Base-by-base conservation (phyloP, 208 protist species). In the Crithidia acanthocephali region DNA sequence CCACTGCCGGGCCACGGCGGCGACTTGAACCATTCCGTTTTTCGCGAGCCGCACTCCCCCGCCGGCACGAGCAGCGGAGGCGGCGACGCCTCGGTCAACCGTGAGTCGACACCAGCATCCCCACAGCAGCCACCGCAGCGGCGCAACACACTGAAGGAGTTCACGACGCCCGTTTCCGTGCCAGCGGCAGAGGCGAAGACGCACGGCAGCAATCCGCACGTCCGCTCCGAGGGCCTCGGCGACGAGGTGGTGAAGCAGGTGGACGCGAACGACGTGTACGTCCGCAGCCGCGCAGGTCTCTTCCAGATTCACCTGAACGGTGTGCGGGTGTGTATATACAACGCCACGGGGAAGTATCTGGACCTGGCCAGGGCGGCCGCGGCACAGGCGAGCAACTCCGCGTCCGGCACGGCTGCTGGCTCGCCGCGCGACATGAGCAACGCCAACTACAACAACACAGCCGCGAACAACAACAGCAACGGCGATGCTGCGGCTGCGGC, bases 251-350 rank as follows among this genome's bases (percentile, higher is more conserved):
- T 92, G 27, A 89, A 86, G 66, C 22, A 79, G 40, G 90, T 90
- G 50, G 86, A 94, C 70, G 62, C 75, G 23, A 79, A 64, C 42
- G 63, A 85, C 22, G 85, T 95, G 40, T 68, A 72, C 25, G 81
- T 96, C 48, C 84, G 76, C 35, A 79, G 85, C 33, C 67, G 71
- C n/a, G 76, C 81, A 2, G 89, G 92, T 6, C 78, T 83, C 25
- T 68, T 86, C 44, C 85, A 86, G 57, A 55, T 97, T 16, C 92
- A 97, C 77, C 66, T 97, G 1, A 97, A 97, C 66, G 92, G 92
- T 30, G 77, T 95, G 77, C 78, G 84, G 1, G 30, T 94, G 6
- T 89, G 82, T 51, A 48, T 97, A 2, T 97, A 88, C 74, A 96
- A 96, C 72, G 87, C 92, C 13, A 95, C 92, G 0, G 81, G 84